Conservation (phyloP, 2,329 filamentous ascomycete species). For the Scopulariopsis brevicaulis region DNA sequence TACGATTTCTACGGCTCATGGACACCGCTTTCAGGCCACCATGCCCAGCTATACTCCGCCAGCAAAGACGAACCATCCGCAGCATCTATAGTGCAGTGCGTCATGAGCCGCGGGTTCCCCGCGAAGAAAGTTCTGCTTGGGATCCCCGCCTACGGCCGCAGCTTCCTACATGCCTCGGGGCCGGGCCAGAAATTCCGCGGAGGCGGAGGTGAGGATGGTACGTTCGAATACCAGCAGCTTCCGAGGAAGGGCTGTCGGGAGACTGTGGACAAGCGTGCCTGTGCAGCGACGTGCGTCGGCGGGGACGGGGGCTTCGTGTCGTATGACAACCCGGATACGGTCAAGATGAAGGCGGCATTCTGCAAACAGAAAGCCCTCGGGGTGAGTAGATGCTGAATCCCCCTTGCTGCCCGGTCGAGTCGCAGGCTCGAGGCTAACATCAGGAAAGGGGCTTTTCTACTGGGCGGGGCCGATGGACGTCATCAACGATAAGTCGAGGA, state of each 20-base stretch:
- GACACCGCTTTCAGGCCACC: constrained; percentile 58
- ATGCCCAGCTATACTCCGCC: constrained; percentile 61
- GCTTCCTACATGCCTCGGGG: constrained; percentile 54
- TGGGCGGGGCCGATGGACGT: constrained; percentile 69
- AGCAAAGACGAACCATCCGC: constrained; percentile 51
- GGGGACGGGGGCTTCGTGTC: constrained; percentile 67
- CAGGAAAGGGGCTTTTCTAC: constrained; percentile 59
- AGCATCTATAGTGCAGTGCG: constrained; percentile 54
- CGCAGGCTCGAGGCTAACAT: constrained; percentile 3
- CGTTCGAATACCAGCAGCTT: constrained; percentile 63
- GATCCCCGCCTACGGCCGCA: constrained; percentile 64
- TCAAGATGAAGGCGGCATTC: constrained; percentile 63
- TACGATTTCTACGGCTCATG: constrained; percentile 72
- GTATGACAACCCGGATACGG: constrained; percentile 70
- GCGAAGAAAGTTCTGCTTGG: constrained; percentile 64
- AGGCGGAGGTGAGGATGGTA: constrained; percentile 50
- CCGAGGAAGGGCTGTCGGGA: constrained; percentile 53
- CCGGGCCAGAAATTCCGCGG: constrained; percentile 51
- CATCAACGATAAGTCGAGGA: constrained; percentile 38
- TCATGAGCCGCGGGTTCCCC: constrained; percentile 55
- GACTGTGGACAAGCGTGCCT: constrained; percentile 52
- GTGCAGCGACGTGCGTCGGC: constrained; percentile 62
- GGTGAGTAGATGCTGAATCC: constrained; percentile 24
- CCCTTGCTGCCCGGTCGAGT: constrained; percentile 3
- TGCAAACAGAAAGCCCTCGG: constrained; percentile 61